phyloP scores from a whole-genome alignment of 108 stramenopile species.

The Aurantiochytrium sp. region DNA sequence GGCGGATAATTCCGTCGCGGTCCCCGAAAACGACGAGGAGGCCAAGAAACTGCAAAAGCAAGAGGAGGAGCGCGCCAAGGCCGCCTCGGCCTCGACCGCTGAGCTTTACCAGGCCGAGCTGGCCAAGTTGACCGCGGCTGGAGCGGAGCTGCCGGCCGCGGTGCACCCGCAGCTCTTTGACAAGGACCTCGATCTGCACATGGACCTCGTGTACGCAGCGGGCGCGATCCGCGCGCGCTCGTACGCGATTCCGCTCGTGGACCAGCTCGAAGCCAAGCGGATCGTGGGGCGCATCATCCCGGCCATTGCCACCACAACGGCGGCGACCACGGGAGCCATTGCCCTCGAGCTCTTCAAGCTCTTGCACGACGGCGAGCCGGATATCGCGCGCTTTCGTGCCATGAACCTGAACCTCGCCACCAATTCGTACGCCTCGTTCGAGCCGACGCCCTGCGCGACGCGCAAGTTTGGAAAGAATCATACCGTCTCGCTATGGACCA shows the following conservation, averaged over 20 bases:
- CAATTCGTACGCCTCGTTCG: constrained; percentile 6
- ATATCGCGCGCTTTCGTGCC: neutral
- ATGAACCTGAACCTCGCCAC: constrained; percentile 18
- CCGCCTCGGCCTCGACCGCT: neutral
- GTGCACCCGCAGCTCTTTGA: constrained; percentile 46
- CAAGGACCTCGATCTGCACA: constrained; percentile 55
- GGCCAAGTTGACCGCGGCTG: neutral
- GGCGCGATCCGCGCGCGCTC: constrained; percentile 32
- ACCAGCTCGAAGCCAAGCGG: constrained; percentile 37
- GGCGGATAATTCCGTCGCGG: neutral
- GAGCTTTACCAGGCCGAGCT: neutral
- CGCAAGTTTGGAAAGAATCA: neutral
- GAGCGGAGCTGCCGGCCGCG: constrained; percentile 37
- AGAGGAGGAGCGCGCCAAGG: constrained; percentile 50
- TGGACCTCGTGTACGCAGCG: constrained; percentile 43
- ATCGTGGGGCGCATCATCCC: constrained; percentile 50
- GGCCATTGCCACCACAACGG: constrained; percentile 52
- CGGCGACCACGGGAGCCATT: constrained; percentile 41
- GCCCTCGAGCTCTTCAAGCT: constrained; percentile 49
- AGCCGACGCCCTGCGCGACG: neutral
- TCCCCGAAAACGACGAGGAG: constrained; percentile 57
- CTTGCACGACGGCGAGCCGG: constrained; percentile 35
- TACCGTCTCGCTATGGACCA: neutral
- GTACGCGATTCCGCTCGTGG: constrained; percentile 45
- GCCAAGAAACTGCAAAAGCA: constrained; percentile 67